Percentiles rank a stretch among this genome's conserved stretches.
Evolutionary conservation across 495 filamentous ascomycete genomes (phyloP).

Genomic region (Eremomyces bilateralis): DNA sequence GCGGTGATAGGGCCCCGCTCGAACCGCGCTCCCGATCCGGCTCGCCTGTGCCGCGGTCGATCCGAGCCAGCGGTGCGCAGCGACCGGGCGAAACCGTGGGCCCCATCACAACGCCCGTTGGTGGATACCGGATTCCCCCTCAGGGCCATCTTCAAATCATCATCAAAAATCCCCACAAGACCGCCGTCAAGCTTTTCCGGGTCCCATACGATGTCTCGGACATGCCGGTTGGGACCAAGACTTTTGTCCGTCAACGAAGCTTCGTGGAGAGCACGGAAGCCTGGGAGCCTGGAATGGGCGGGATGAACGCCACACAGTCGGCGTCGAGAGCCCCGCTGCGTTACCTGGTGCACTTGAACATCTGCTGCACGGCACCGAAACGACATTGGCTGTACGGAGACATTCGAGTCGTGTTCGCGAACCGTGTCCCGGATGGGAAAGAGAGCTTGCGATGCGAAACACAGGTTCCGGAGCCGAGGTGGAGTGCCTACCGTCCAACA

Average conservation of each 20-base stretch:
- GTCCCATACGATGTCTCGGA: conserved; percentile 89
- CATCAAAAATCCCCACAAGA: conserved; percentile 93
- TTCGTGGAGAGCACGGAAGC: conserved; percentile 33
- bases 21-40: conserved; percentile 22
- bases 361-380: conserved; percentile 55
- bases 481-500: conserved; percentile 37
- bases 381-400: conserved; percentile 81
- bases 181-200: conserved; percentile 83
- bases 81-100: too few species aligned
- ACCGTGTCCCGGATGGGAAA: conserved; percentile 90
- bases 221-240: conserved; percentile 90
- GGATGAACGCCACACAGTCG: conserved; percentile 25
- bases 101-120: conserved; percentile 68
- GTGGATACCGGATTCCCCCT: conserved; percentile 85
- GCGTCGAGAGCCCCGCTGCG: conserved; percentile 33
- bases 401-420: conserved; percentile 91
- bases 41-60: conserved; percentile 43
- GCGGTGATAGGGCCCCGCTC: neutral
- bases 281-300: conserved; percentile 22
- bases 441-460: conserved; percentile 84
- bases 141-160: conserved; percentile 92
- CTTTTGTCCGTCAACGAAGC: conserved; percentile 84
- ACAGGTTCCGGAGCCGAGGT: conserved; percentile 71
- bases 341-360: conserved; percentile 86
- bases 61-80: too few species aligned